Base-by-base conservation (phyloP, 352 stramenopile species). In the Phytophthora tubulina region DNA sequence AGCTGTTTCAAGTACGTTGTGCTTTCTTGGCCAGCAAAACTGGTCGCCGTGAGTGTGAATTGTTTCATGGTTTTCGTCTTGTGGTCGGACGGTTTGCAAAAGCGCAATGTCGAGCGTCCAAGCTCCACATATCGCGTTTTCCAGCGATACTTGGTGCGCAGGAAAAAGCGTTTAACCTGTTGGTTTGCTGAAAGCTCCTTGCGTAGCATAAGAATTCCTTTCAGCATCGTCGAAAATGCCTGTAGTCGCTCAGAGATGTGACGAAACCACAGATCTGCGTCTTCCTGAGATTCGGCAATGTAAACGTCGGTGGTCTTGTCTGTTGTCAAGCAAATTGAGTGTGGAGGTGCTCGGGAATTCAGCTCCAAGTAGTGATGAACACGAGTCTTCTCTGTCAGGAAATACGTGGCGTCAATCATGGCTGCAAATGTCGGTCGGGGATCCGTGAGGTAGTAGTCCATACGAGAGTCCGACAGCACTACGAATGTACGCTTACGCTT, bases 121-220 rank as follows among this genome's bases (percentile, higher is more conserved):
- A 93, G 74, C 57, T 93, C 82, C 7, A 91, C 65, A 52, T 87
- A 80, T 38, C 82, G 73, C 6, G 49, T 39, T 52, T 87, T 85
- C 83, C 84, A 93, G n/a, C 61, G 84, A 67, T 93, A 93, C 44
- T 93, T 93, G 13, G 85, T 88, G 13, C 82, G 67, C 17, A 91
- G 63, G 30, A 88, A 52, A 21, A 80, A 54, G 1, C 84, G 83
- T 45, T 90, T 86, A 30, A 93, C 32, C 55, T 91, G 84, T 17
- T 91, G 72, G 3, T 70, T 70, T 1, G 69, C 49, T 0, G 73
- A 52, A 7, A 92, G 55, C 61, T 91, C 84, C 39, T 90, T 91
- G 6, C 84, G 79, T 30, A 91, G 27, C 72, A 91, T 76, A 0
- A 92, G 67, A 14, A 56, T 57, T 3, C 84, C 84, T 21, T 73